Conservation (phyloP, 176 grass and related monocot genomes). For the Ampelocalamus luodianensis region DNA sequence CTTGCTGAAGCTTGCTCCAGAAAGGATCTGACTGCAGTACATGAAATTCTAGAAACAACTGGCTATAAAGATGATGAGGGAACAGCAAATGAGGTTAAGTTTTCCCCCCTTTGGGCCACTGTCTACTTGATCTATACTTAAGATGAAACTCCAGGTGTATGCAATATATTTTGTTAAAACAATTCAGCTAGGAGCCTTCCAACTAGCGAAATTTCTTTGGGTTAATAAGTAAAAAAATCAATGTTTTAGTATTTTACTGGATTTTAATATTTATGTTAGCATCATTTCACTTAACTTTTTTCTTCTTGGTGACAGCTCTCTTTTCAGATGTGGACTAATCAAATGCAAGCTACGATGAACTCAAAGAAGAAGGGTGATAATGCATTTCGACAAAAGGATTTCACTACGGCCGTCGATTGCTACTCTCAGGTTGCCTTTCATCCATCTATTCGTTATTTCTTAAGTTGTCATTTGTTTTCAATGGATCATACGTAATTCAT, state of each 20-base stretch:
- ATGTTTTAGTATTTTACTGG: slow-evolving; percentile 1
- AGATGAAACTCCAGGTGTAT: not conserved
- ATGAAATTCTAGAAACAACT: slow-evolving; percentile 82
- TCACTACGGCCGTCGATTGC: no score
- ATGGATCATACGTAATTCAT: slow-evolving; percentile 16
- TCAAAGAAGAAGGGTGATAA: no score
- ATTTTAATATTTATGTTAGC: slow-evolving; percentile 1
- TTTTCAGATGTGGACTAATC: no score
- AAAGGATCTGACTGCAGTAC: slow-evolving; percentile 91
- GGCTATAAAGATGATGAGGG: slow-evolving; percentile 91
- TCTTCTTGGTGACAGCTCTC: no score
- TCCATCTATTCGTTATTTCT: no score
- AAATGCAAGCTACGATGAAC: no score
- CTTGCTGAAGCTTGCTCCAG: slow-evolving; percentile 91
- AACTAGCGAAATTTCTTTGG: not conserved
- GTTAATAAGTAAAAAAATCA: slow-evolving; percentile 7
- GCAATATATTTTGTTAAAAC: no score
- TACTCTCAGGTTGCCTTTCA: no score
- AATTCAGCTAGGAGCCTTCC: no score
- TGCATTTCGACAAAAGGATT: no score
- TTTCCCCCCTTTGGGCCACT: not conserved
- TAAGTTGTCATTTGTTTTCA: slow-evolving; percentile 27
- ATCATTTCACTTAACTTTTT: not conserved
- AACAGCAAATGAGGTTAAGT: slow-evolving; percentile 81
- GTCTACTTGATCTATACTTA: slow-evolving; percentile 24